These are phyloP conservation scores for Excoecaria agallocha DNA, from an alignment of 345 rosid genomes.

Conservation along the genomic window DNA sequence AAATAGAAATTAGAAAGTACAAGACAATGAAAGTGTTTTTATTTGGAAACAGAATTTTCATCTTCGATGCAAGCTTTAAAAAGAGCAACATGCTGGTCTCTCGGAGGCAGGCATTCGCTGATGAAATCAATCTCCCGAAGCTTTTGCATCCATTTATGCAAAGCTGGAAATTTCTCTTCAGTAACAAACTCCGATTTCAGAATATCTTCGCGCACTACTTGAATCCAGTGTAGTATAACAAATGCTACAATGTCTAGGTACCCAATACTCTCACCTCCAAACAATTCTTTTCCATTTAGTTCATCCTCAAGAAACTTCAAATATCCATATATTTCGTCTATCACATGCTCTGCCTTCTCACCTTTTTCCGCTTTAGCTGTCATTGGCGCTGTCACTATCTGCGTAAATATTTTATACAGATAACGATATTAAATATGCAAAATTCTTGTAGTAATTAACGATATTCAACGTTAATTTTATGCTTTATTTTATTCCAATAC, in stretches of 20 bases:
- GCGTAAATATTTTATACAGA: neutral
- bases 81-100: too few relatives aligned
- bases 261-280: constrained; percentile 23
- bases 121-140: too few relatives aligned
- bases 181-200: neutral
- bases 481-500: too few relatives aligned
- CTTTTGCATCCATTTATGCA: neutral
- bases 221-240: neutral
- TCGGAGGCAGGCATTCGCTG: too few relatives aligned
- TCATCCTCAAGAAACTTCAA: neutral
- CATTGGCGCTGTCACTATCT: neutral
- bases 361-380: neutral
- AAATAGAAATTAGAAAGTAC: too few relatives aligned
- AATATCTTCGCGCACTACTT: neutral
- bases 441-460: too few relatives aligned
- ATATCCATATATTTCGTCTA: neutral
- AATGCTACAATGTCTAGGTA: constrained; percentile 16
- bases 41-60: too few relatives aligned
- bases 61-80: too few relatives aligned
- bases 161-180: constrained; percentile 7
- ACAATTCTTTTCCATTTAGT: constrained; percentile 7
- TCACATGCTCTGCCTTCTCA: neutral
- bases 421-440: too few relatives aligned
- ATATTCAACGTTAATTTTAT: too few relatives aligned
- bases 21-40: too few relatives aligned